Conservation (phyloP, 768 basidiomycete genomes). For the Suillus spraguei region DNA sequence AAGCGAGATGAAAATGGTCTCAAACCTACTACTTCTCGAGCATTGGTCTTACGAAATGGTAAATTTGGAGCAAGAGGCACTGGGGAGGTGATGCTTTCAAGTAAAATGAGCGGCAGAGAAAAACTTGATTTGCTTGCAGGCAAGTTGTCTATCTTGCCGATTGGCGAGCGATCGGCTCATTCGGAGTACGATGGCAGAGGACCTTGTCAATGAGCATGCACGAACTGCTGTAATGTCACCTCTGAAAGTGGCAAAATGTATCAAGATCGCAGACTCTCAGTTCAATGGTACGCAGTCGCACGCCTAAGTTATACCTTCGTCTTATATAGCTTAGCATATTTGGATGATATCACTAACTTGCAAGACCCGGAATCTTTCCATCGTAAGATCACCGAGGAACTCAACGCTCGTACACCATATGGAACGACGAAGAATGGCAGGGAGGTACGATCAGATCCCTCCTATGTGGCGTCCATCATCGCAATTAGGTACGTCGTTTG, state of each 20-base stretch:
- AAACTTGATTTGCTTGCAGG: constrained; percentile 81
- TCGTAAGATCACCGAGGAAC: constrained; percentile 55
- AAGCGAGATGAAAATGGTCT: constrained; percentile 53
- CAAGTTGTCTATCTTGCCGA: constrained; percentile 30
- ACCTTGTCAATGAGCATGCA: constrained; percentile 54
- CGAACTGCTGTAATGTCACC: constrained; percentile 63
- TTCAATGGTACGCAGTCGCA: constrained; percentile 53
- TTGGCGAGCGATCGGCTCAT: constrained; percentile 6
- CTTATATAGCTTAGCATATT: constrained; percentile 47
- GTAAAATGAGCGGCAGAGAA: constrained; percentile 72
- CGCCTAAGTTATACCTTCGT: neutral
- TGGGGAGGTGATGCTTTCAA: constrained; percentile 61
- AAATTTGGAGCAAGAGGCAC: constrained; percentile 73
- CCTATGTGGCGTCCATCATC: constrained; percentile 57
- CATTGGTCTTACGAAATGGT: constrained; percentile 73
- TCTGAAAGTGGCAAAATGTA: constrained; percentile 61
- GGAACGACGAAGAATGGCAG: constrained; percentile 27
- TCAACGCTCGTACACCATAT: constrained; percentile 49
- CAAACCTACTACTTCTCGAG: constrained; percentile 69
- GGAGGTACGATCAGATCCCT: constrained; percentile 41
- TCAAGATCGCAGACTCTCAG: constrained; percentile 76
- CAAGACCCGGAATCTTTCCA: constrained; percentile 68
- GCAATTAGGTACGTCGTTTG: constrained; percentile 52
- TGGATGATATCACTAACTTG: constrained; percentile 71
- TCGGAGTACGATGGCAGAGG: constrained; percentile 48